Base-by-base conservation (phyloP, 305 asterid species). In the Fraxinus sp. region DNA sequence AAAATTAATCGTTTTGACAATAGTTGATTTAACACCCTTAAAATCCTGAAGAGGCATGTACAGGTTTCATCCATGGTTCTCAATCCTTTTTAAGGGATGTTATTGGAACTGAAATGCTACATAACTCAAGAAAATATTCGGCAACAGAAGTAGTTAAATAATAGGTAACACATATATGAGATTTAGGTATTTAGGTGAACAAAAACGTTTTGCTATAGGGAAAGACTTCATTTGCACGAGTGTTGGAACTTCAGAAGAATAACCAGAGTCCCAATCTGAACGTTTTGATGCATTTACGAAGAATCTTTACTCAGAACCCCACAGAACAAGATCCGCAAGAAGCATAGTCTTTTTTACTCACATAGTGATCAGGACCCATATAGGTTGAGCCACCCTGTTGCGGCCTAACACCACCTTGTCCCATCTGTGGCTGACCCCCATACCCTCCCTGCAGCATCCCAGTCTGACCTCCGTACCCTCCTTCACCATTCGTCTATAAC, bases 201-300 rank as follows among this genome's bases (percentile, higher is more conserved):
- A 36, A 36, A 6, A 86, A 76, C 84, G 78, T 81, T 85, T 81
- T 79, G 83, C 84, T 26, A 89, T 87, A 89, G 88, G 91, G 90
- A 90, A 91, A 92, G 90, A 90, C 95, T 85, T 90, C 97, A 86
- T 89, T 90, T 91, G 95, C 94, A 89, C 1, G 92, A 90, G 87
- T 88, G 90, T 90, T 80, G 86, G 92, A 90, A 94, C 97, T 92
- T 94, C 94, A 92, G 37, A 93, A 93, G 98, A 93, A 91, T 91
- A 97, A 90, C 91, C 97, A 88, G 76, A 81, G 84, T 86, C 89
- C 89, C 82, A 86, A 81, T 82, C 80, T 82, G 79, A 88, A 88
- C 84, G 88, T 62, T 72, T 83, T 36, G 41, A 36, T 84, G 87
- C 86, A 85, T 77, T 83, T 78, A 79, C 74, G 87, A 86, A 83